Percentiles rank a stretch among this genome's conserved stretches.
Conservation (phyloP, 495 filamentous ascomycete genomes). For the Achaetomiella virescens region DNA sequence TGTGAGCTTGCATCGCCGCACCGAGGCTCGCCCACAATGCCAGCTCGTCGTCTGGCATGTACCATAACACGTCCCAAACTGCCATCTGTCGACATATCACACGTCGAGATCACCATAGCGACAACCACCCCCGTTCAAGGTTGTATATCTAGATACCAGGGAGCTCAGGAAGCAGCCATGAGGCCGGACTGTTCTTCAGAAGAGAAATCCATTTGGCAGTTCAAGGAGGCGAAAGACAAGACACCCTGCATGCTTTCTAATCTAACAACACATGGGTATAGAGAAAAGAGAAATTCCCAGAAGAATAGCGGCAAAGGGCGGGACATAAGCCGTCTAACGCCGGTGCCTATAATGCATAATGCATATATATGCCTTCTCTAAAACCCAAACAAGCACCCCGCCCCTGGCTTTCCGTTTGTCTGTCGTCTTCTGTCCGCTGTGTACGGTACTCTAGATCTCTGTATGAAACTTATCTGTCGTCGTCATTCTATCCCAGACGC, state of each 20-base stretch:
- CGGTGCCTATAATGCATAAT: neutral
- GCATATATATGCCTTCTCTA: too few relatives aligned
- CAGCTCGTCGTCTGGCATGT: neutral
- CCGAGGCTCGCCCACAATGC: neutral
- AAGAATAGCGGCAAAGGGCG: neutral
- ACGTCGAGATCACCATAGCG: neutral
- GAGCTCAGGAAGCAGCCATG: neutral
- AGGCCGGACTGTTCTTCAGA: neutral
- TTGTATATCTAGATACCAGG: slow-evolving; percentile 1
- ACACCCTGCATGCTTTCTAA: neutral
- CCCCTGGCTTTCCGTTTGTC: neutral
- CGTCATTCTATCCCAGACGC: neutral
- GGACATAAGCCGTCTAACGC: neutral
- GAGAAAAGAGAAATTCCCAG: slow-evolving; percentile 3
- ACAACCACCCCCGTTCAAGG: neutral
- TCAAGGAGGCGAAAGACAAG: neutral
- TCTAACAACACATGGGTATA: neutral
- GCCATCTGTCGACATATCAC: neutral
- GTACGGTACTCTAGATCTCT: neutral
- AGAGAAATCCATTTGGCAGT: neutral
- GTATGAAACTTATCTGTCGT: neutral
- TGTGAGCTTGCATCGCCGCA: neutral
- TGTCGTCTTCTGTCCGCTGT: neutral
- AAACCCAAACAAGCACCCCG: too few relatives aligned
- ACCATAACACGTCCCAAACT: neutral